Evolutionary conservation across 345 rosid genomes (phyloP), one percentile per base, ranked within the genome.

Genomic region (Arabis hirsuta): DNA sequence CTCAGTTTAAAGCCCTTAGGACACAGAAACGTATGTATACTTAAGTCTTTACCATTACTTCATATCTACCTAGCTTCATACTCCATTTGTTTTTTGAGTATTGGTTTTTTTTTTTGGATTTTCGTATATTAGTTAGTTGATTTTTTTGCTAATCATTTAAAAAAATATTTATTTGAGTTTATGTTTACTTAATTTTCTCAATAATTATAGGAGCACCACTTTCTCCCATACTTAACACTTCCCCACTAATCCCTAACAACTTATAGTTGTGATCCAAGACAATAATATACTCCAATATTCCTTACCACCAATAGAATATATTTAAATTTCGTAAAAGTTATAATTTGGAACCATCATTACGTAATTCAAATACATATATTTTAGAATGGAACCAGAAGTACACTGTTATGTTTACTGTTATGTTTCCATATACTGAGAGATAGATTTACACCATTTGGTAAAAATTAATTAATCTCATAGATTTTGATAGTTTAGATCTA

Each of bases 1-100:
- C 92, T 5, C 85, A 85, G 41, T 90, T 93, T 67, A 60, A 36
- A 74, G 57, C 57, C 29, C 63, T 74, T 58, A 74, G 41, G 22
- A 41, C 32, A 59, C 78, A 74, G 12, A 62, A 67, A 2, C 34
- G 32, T 24, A 51, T 74, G 67, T 14, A 43, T 59, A 67, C 47
- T 51, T 67, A 36, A 36, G 41, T 36, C 41, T 36, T 36, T 43
- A 67, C 12, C 14, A 47, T 31, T 65, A 34, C 9, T 61, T 71
- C 11, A 39, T 27, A 13, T n/a, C n/a, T n/a, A n/a, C n/a, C n/a
- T n/a, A n/a, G n/a, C n/a, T n/a, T n/a, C 11, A 39, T 27, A 13
- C 57, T 58, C 24, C 8, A 4, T 16, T 14, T 36, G 12, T 24
- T 47, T 24, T 47, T 14, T 13, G 14, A 29, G 12, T 20, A 19